Evolutionary conservation across 306 rosid species (phyloP), one percentile per base, ranked within the genome.

Genomic region (barrel medic (Medicago truncatula)): DNA sequence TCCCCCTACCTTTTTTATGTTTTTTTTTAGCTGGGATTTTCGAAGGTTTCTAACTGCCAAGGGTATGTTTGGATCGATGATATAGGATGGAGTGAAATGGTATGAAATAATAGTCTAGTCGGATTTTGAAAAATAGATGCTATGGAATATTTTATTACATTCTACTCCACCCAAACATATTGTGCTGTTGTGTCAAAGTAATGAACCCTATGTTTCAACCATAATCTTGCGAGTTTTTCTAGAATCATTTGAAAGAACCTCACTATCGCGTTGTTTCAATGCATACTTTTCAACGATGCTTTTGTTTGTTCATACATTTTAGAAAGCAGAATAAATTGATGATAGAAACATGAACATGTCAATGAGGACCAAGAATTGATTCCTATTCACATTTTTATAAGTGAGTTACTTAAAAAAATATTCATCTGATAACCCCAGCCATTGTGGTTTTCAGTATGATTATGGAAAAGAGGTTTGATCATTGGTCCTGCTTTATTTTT

Each of bases 391-490:
- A 74, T 49, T 74, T 53, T 53, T 79, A 28, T 62, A 8, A 44
- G 63, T 57, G 9, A 20, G 17, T 57, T 50, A 2, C 13, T 79
- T 31, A 60, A 60, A 28, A 12, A 14, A 25, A 60, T 20, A 38
- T 47, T 60, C 38, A 21, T 67, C 44, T 20, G 70, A 34, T 21
- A 57, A 50, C 59, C 70, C 70, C 71, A 74, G 58, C 71, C 49
- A 67, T 21, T 67, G 58, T 74, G 59, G 28, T 67, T 67, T 74
- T 36, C n/a, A 58, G 64, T 74, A 56, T 80, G 58, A 38, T 41
- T 50, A 67, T 25, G 56, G 28, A 14, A 21, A 8, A 7, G 54
- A 52, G 36, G 46, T 16, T 56, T 44, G 74, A 65, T 41, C 4
- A 1, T 56, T 28, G 12, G 56, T 23, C 31, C 13, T 73, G 56